A percentile compares a stretch with the other conserved stretches of the same genome.
phyloP scores from a whole-genome alignment of 2,329 filamentous ascomycete genomes.

The Fusarium sp. region DNA sequence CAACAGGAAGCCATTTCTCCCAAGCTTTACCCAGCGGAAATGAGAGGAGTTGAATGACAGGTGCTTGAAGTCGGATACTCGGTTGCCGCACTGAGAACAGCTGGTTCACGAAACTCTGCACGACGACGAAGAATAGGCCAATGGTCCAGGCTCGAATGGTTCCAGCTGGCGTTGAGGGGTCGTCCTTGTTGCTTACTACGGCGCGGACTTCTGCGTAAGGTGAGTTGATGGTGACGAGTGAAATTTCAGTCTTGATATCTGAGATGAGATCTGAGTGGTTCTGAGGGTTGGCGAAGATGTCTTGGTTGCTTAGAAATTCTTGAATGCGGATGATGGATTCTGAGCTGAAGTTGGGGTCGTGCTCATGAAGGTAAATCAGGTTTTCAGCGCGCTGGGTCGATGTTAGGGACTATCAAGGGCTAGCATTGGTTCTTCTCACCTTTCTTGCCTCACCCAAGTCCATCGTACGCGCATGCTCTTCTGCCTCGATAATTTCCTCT shows the following conservation, averaged over 20 bases:
- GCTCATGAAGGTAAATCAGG: constrained; percentile 27
- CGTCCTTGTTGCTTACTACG: constrained; percentile 63
- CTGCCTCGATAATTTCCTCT: constrained; percentile 27
- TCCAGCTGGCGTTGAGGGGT: constrained; percentile 57
- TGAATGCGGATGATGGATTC: constrained; percentile 24
- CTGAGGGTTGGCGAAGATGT: constrained; percentile 46
- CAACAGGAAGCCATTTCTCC: constrained; percentile 54
- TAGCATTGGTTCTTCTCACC: background rate
- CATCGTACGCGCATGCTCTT: constrained; percentile 17
- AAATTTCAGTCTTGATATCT: constrained; percentile 62
- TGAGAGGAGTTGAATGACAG: constrained; percentile 62
- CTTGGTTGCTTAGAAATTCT: constrained; percentile 30
- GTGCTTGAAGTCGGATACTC: constrained; percentile 56
- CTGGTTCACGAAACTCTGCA: constrained; percentile 60
- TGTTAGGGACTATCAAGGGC: background rate
- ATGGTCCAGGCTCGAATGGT: constrained; percentile 63
- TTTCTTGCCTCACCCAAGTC: constrained; percentile 11
- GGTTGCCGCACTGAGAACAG: constrained; percentile 64
- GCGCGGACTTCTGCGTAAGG: constrained; percentile 65
- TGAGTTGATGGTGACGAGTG: constrained; percentile 61
- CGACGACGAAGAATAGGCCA: constrained; percentile 55
- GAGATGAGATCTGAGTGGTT: constrained; percentile 53
- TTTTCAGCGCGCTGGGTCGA: constrained; percentile 13
- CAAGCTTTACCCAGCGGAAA: constrained; percentile 56
- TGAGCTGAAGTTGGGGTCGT: constrained; percentile 35